These are phyloP conservation scores for Candida methanosorbosa DNA, from an alignment of 805 yeast species.

Conservation along the genomic window DNA sequence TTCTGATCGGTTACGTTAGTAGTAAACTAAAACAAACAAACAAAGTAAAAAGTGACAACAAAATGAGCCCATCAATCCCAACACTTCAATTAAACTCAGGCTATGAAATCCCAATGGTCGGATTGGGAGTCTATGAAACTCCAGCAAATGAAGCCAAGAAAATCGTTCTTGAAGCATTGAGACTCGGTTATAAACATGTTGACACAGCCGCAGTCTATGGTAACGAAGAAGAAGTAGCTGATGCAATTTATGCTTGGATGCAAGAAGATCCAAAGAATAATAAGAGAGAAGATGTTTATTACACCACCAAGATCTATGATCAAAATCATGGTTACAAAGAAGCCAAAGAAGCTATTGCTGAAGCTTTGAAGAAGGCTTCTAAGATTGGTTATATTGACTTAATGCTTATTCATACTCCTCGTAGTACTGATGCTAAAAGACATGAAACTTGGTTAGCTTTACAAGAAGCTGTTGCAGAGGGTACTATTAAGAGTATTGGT, in stretches of 20 bases:
- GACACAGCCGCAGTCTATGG: constrained; percentile 65
- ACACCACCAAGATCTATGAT: constrained; percentile 30
- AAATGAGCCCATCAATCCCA: too few species aligned
- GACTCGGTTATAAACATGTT: constrained; percentile 63
- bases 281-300: constrained; percentile 29
- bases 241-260: constrained; percentile 43
- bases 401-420: constrained; percentile 46
- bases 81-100: constrained; percentile 42
- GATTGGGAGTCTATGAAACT: constrained; percentile 44
- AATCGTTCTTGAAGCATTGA: constrained; percentile 48
- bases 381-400: constrained; percentile 45
- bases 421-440: constrained; percentile 30
- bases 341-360: constrained; percentile 33
- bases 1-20: too few species aligned
- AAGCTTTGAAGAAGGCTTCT: constrained; percentile 32
- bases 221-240: constrained; percentile 54
- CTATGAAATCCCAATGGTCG: constrained; percentile 44
- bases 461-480: constrained; percentile 44
- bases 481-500: constrained; percentile 45
- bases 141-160: constrained; percentile 29
- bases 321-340: constrained; percentile 25
- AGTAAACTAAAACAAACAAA: too few species aligned
- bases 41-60: too few species aligned
- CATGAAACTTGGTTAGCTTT: constrained; percentile 46
- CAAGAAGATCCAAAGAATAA: constrained; percentile 13